Base-by-base conservation (phyloP, 2,329 filamentous ascomycete genomes). In the Aureobasidium vineae region DNA sequence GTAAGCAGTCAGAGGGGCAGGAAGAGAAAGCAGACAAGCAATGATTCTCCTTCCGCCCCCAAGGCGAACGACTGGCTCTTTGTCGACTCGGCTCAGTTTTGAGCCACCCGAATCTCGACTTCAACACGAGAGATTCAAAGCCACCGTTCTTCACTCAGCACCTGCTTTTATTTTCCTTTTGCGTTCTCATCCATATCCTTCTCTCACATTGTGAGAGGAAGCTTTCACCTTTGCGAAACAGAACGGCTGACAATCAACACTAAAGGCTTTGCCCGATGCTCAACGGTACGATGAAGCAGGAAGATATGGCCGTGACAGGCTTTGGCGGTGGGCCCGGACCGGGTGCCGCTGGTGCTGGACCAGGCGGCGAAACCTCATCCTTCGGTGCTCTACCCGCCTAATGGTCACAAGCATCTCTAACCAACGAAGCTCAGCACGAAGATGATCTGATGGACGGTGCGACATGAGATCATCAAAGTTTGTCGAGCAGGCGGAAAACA, bases 261-360 rank as follows among this genome's bases (percentile, higher is more conserved):
- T 68, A 66, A 83, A 92, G 88, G 77, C 85, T 93, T 73, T 96
- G 91, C 76, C 91, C 91, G 56, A 82, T 95, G 76, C 88, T 96
- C 69, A 96, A 96, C 75, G 91, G 92, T 63, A 91, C 90, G 59
- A 73, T 73, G 73, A 76, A 76, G 68, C 72, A 75, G 31, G 75
- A 78, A 68, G 75, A 77, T 63, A 72, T 63, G 50, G 63, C 65
- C 36, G 66, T 53, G 15, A 66, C 66, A 45, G 68, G 68, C 21
- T 69, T 69, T 28, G 68, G 68, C 40, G 66, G 65, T 26, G 63
- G 64, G 6, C 64, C 66, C 8, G 66, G 64, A 8, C 54, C 63
- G 11, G 68, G 68, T n/a, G 61, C 56, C 28, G 57, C 53, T 21
- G 67, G 65, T 7, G 53, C 65, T 33, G 47, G 53, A 53, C 45